Percentiles rank a stretch among this genome's conserved stretches.
Evolutionary conservation across 2,329 filamentous ascomycete genomes (phyloP).

Genomic region (Nemania sp.): DNA sequence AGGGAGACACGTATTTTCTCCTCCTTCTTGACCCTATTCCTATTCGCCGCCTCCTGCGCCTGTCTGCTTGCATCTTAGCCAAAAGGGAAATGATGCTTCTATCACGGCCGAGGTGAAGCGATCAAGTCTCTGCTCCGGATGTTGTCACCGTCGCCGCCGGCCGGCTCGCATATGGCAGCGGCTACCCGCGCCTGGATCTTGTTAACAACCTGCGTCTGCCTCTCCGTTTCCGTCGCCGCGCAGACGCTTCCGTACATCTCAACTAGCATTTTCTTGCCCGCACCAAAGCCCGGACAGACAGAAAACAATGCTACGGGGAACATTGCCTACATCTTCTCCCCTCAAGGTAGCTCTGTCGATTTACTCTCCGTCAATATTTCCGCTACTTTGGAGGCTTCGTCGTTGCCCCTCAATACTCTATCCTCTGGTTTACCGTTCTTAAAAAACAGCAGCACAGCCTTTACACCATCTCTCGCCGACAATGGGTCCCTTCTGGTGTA

Average conservation of each 20-base stretch:
- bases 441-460: constrained; percentile 64
- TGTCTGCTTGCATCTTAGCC: constrained; percentile 8
- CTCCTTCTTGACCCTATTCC: not conserved
- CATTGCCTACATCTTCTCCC: constrained; percentile 77
- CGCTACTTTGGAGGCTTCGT: constrained; percentile 62
- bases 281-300: constrained; percentile 57
- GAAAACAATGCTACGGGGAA: constrained; percentile 53
- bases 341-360: constrained; percentile 61
- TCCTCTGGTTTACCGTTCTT: constrained; percentile 73
- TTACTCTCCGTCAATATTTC: constrained; percentile 77
- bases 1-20: constrained; percentile 26
- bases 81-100: constrained; percentile 45
- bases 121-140: constrained; percentile 46
- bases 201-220: constrained; percentile 38
- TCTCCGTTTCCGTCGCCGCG: constrained; percentile 49
- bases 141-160: constrained; percentile 43
- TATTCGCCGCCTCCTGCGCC: constrained; percentile 25
- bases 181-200: constrained; percentile 43
- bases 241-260: constrained; percentile 79
- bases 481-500: constrained; percentile 80
- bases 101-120: constrained; percentile 42
- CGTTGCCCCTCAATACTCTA: constrained; percentile 61
- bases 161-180: constrained; percentile 37
- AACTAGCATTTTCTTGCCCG: constrained; percentile 74
- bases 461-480: constrained; percentile 74